These are phyloP conservation scores for Endocarpon pusillum DNA, from an alignment of 495 filamentous ascomycete genomes.

Conservation along the genomic window DNA sequence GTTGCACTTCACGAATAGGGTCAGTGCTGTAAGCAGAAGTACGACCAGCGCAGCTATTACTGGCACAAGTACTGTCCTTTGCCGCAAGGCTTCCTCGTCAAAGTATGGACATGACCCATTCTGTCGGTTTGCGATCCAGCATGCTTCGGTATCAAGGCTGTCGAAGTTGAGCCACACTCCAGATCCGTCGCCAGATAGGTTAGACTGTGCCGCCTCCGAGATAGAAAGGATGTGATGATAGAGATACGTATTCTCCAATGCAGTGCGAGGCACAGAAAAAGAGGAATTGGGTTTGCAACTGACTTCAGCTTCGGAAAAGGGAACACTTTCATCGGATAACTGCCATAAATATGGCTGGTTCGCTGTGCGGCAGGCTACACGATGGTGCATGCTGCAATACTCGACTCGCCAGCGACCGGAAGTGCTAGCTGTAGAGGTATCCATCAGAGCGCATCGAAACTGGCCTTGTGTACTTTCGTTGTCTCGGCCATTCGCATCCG, in stretches of 20 bases:
- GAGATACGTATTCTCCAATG: conserved; percentile 44
- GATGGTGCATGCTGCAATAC: conserved; percentile 33
- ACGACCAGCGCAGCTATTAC: conserved; percentile 42
- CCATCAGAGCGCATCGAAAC: conserved; percentile 36
- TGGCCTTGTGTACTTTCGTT: conserved; percentile 11
- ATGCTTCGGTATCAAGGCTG: conserved; percentile 31
- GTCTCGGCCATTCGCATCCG: conserved; percentile 10
- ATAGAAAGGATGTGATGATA: conserved; percentile 18
- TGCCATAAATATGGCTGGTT: conserved; percentile 36
- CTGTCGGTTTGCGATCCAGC: conserved; percentile 39
- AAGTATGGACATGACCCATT: conserved; percentile 38
- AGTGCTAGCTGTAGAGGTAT: conserved; percentile 14
- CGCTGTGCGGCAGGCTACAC: conserved; percentile 34
- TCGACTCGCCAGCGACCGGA: conserved; percentile 36
- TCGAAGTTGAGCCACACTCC: conserved; percentile 43
- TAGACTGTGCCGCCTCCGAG: conserved; percentile 7
- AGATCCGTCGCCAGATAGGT: conserved; percentile 8
- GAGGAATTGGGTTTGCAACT: conserved; percentile 22
- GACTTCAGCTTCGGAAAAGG: conserved; percentile 21
- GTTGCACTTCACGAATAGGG: conserved; percentile 46
- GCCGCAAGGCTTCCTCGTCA: conserved; percentile 20
- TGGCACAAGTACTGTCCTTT: conserved; percentile 36
- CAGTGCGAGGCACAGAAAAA: conserved; percentile 39
- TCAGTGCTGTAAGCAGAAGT: conserved; percentile 37
- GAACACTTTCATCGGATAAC: conserved; percentile 20